These are phyloP conservation scores for Nakazawaea laoshanensis DNA, from an alignment of 805 yeast genomes.

Conservation along the genomic window DNA sequence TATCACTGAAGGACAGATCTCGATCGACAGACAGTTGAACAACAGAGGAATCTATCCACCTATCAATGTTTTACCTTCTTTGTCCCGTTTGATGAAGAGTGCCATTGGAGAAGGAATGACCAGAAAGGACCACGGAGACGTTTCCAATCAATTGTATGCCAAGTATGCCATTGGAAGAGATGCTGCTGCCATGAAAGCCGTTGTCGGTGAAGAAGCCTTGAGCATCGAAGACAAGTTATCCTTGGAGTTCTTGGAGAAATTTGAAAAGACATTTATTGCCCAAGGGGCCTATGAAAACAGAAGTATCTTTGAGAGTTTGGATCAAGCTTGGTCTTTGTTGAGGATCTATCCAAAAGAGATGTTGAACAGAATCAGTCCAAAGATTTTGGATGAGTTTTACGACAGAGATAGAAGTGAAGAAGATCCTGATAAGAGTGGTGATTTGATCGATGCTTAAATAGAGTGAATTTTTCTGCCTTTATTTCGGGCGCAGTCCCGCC, in stretches of 20 bases:
- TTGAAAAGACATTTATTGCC: conserved; percentile 88
- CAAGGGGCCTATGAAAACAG: conserved; percentile 98
- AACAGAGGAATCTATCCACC: conserved; percentile 99
- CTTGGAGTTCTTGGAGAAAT: conserved; percentile 94
- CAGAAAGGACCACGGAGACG: conserved; percentile 99
- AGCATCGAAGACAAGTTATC: conserved; percentile 97
- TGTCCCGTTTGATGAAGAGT: conserved; percentile 96
- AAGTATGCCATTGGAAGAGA: conserved; percentile 99
- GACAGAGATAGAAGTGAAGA: conserved; percentile 69
- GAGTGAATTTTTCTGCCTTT: too few relatives aligned
- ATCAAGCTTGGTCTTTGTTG: conserved; percentile 95
- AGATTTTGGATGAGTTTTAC: conserved; percentile 90
- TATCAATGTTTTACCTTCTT: conserved; percentile 93
- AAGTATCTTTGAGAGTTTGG: conserved; percentile 88
- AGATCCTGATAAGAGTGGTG: conserved; percentile 15
- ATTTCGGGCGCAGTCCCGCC: too few relatives aligned
- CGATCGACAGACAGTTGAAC: conserved; percentile 90
- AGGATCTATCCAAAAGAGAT: conserved; percentile 99
- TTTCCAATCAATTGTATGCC: conserved; percentile 96
- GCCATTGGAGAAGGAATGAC: conserved; percentile 99
- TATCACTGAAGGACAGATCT: conserved; percentile 98
- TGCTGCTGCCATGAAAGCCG: conserved; percentile 99
- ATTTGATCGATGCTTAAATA: conserved; percentile 6
- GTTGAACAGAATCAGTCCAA: conserved; percentile 97
- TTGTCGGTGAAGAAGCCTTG: conserved; percentile 99